These are phyloP conservation scores for Cladophialophora bantiana DNA, from an alignment of 2,329 filamentous ascomycete genomes.

Conservation along the genomic window DNA sequence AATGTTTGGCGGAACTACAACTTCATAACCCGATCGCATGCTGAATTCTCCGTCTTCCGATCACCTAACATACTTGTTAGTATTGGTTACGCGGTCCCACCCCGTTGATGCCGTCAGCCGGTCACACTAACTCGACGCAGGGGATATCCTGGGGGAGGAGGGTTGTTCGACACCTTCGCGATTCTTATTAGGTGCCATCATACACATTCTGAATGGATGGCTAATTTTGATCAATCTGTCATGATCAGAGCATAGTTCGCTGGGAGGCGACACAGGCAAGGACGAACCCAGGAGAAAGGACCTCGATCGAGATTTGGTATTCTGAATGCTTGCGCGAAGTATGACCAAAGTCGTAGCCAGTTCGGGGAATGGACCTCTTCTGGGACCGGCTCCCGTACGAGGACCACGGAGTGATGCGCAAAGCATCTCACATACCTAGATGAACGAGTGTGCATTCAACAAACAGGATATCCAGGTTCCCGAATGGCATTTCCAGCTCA, in stretches of 20 bases:
- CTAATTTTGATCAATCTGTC: constrained; percentile 11
- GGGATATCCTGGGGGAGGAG: constrained; percentile 6
- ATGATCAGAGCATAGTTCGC: constrained; percentile 1
- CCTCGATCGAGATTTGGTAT: background rate
- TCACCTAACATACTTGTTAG: constrained; percentile 8
- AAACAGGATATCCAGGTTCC: constrained; percentile 1
- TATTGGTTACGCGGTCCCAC: background rate
- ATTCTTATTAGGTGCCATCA: constrained; percentile 7
- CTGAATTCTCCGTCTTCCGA: constrained; percentile 26
- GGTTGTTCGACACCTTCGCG: background rate
- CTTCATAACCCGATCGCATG: constrained; percentile 16
- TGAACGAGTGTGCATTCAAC: constrained; percentile 15
- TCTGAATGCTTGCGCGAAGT: background rate
- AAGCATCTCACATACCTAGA: background rate
- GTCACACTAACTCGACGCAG: constrained; percentile 5
- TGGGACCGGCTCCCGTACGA: constrained; percentile 6
- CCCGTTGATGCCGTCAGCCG: constrained; percentile 3
- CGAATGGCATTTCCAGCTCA: constrained; percentile 1
- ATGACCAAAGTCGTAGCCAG: background rate
- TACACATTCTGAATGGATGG: constrained; percentile 13
- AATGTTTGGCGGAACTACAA: constrained; percentile 4
- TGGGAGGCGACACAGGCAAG: constrained; percentile 10
- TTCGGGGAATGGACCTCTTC: constrained; percentile 9
- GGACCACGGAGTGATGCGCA: constrained; percentile 3
- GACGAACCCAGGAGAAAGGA: background rate